Evolutionary conservation across 495 filamentous ascomycete genomes (phyloP).

Genomic region (Penicillium angulare): DNA sequence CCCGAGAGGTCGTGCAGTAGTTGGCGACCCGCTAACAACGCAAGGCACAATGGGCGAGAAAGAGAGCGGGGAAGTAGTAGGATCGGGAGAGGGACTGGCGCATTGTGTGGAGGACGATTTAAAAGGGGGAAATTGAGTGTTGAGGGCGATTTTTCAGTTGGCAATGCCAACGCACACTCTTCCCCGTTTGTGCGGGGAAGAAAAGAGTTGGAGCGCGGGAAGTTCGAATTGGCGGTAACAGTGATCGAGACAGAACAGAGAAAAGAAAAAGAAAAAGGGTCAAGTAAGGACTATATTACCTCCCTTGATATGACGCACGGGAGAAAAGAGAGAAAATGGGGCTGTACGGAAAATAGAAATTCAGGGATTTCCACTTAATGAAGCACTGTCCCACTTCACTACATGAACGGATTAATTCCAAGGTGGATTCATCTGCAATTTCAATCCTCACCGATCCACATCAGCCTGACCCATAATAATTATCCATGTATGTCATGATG

Average conservation of each 20-base stretch:
- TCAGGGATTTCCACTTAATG: not conserved
- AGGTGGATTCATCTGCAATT: not conserved
- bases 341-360: too few species aligned
- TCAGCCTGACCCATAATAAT: too few species aligned
- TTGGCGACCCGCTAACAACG: slow-evolving; percentile 36
- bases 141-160: slow-evolving; percentile 1
- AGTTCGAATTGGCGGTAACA: not conserved
- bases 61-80: slow-evolving; percentile 10
- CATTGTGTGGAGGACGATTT: not conserved
- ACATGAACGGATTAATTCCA: too few species aligned
- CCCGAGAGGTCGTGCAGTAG: too few species aligned
- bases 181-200: not conserved
- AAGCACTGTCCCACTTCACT: too few species aligned
- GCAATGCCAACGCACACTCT: not conserved
- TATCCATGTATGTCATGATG: too few species aligned
- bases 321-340: not conserved
- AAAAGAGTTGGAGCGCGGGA: slow-evolving; percentile 1
- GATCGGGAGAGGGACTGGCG: slow-evolving; percentile 12
- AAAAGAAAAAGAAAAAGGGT: not conserved
- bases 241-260: not conserved
- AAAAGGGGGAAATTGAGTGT: not conserved
- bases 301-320: slow-evolving; percentile 2
- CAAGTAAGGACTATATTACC: too few species aligned
- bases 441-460: too few species aligned
- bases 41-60: slow-evolving; percentile 26